Percentiles rank a stretch among this genome's conserved stretches.
These are phyloP conservation scores for Neonectria hederae DNA, from an alignment of 2,329 filamentous ascomycete species.

Conservation along the genomic window DNA sequence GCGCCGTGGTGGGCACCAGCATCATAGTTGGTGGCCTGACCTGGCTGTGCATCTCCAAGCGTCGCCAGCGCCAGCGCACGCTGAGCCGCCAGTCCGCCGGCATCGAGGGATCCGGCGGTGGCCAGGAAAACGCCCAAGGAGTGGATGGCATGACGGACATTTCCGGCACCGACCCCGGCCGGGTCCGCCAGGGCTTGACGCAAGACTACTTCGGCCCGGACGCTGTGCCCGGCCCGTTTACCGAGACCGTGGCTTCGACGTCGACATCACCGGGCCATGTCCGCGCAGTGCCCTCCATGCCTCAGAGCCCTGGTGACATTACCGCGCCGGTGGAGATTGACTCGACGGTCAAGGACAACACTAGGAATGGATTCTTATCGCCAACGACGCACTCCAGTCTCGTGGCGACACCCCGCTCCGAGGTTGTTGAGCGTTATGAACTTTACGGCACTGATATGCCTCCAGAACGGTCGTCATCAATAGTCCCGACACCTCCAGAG, in stretches of 20 bases:
- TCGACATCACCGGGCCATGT: slow-evolving; percentile 45
- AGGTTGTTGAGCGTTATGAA: slow-evolving; percentile 52
- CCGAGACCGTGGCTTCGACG: slow-evolving; percentile 46
- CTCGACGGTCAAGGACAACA: slow-evolving; percentile 40
- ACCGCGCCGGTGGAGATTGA: slow-evolving; percentile 65
- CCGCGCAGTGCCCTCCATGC: slow-evolving; percentile 55
- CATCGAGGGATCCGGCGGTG: slow-evolving; percentile 30
- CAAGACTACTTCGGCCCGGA: slow-evolving; percentile 57
- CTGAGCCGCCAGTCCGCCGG: slow-evolving; percentile 20
- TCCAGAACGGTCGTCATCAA: slow-evolving; percentile 32
- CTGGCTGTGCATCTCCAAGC: slow-evolving; percentile 58
- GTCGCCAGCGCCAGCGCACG: slow-evolving; percentile 45
- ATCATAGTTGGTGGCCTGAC: slow-evolving; percentile 53
- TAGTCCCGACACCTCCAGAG: slow-evolving; percentile 39
- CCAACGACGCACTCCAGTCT: slow-evolving; percentile 33
- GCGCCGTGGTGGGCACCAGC: slow-evolving; percentile 56
- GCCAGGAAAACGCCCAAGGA: slow-evolving; percentile 21
- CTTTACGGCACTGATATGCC: slow-evolving; percentile 52
- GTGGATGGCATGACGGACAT: slow-evolving; percentile 48
- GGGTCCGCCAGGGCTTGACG: slow-evolving; percentile 45
- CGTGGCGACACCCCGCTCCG: slow-evolving; percentile 35
- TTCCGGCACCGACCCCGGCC: slow-evolving; percentile 36
- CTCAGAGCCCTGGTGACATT: slow-evolving; percentile 61
- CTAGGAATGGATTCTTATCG: slow-evolving; percentile 29
- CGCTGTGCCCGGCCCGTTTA: slow-evolving; percentile 58